These are phyloP conservation scores for Quercus bicolor DNA, from an alignment of 306 rosid species.

Conservation along the genomic window DNA sequence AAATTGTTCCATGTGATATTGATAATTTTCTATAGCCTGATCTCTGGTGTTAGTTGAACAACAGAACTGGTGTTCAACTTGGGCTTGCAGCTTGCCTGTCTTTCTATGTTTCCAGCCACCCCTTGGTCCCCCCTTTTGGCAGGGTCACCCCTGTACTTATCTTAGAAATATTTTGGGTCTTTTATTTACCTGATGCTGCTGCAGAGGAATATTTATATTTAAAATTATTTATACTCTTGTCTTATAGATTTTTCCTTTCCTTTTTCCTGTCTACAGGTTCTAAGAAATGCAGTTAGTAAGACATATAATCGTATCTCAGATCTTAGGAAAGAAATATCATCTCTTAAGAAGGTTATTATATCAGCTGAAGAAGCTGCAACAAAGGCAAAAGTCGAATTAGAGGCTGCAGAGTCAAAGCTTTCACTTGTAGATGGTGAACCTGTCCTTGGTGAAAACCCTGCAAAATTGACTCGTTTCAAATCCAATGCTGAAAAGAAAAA, in stretches of 20 bases:
- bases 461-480: constrained; percentile 73
- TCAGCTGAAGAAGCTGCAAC: constrained; percentile 72
- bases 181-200: not conserved
- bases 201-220: not conserved
- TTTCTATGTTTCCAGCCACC: not conserved
- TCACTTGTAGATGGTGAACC: constrained; percentile 92
- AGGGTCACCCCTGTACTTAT: not conserved
- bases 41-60: not conserved
- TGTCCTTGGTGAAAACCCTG: constrained; percentile 89
- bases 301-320: constrained; percentile 92
- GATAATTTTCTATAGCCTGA: not conserved
- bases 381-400: constrained; percentile 60
- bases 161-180: not conserved
- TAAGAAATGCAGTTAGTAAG: constrained; percentile 85
- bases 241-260: not conserved
- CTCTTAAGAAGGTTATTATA: constrained; percentile 54
- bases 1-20: not conserved
- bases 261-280: constrained; percentile 45
- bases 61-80: not conserved
- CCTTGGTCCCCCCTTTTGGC: too few species aligned
- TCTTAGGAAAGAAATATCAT: constrained; percentile 82
- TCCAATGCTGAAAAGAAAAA: constrained; percentile 65
- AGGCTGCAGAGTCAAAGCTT: constrained; percentile 76
- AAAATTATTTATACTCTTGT: not conserved
- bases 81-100: not conserved